Conservation (phyloP, 2,329 filamentous ascomycete genomes). For the Allantophomopsis lycopodina region DNA sequence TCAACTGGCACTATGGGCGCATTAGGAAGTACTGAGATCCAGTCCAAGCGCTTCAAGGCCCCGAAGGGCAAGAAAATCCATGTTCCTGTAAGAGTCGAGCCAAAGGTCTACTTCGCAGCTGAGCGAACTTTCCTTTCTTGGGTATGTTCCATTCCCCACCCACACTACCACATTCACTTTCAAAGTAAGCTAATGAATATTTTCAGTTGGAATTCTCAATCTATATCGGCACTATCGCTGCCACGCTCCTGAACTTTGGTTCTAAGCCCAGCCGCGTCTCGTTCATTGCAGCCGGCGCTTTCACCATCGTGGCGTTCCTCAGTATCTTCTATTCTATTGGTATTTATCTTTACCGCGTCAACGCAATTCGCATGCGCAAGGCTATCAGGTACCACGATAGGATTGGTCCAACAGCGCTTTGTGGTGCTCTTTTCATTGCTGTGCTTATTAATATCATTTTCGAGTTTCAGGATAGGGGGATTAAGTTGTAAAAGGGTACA, state of each 20-base stretch:
- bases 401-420: conserved; percentile 70
- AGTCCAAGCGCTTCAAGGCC: conserved; percentile 50
- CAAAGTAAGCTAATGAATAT: conserved; percentile 7
- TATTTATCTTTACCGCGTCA: conserved; percentile 79
- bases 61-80: conserved; percentile 85
- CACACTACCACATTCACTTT: not conserved
- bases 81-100: conserved; percentile 88
- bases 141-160: conserved; percentile 34
- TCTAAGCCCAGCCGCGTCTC: conserved; percentile 38
- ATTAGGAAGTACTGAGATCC: conserved; percentile 40
- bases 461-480: conserved; percentile 46
- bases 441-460: conserved; percentile 71
- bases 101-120: conserved; percentile 94
- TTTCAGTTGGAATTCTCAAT: conserved; percentile 83
- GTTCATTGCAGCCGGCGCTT: conserved; percentile 59
- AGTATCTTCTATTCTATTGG: conserved; percentile 72
- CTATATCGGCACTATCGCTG: conserved; percentile 78
- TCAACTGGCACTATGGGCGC: conserved; percentile 37
- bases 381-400: conserved; percentile 89
- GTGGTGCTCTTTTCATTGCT: conserved; percentile 57
- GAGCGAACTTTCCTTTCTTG: conserved; percentile 94
- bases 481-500: conserved; percentile 27
- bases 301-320: conserved; percentile 67
- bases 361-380: conserved; percentile 68
- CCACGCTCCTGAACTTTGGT: conserved; percentile 73